These are phyloP conservation scores for Sporothrix inflata DNA, from an alignment of 2,329 filamentous ascomycete genomes.

Conservation along the genomic window DNA sequence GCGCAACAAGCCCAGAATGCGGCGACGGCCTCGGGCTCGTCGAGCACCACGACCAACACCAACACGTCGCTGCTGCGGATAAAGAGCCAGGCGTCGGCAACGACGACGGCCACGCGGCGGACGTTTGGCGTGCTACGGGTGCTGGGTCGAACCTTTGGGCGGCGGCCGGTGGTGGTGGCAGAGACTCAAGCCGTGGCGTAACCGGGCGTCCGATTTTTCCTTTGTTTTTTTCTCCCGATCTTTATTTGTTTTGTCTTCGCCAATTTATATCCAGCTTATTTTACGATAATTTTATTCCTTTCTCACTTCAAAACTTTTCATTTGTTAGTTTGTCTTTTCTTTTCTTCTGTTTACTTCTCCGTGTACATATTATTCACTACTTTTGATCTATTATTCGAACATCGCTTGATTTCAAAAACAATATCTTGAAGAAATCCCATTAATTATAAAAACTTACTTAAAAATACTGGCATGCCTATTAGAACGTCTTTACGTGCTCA, in stretches of 20 bases:
- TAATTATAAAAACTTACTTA: background rate
- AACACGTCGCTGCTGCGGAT: conserved; percentile 22
- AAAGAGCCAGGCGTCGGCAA: conserved; percentile 12
- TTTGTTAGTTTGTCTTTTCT: background rate
- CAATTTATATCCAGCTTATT: background rate
- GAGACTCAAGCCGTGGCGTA: conserved; percentile 1
- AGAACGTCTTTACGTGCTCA: background rate
- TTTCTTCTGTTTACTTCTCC: background rate
- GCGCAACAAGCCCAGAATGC: conserved; percentile 1
- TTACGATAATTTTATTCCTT: background rate
- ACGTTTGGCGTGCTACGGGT: conserved; percentile 16
- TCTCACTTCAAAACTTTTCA: background rate
- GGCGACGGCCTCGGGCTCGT: conserved; percentile 11
- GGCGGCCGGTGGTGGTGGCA: background rate
- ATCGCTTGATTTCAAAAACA: background rate
- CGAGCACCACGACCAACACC: conserved; percentile 20
- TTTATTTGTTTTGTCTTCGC: background rate
- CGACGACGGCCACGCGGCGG: background rate
- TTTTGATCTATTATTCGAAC: background rate
- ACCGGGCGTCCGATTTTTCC: background rate
- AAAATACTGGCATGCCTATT: background rate
- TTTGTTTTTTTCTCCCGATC: background rate
- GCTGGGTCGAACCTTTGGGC: background rate
- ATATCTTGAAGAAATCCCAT: background rate
- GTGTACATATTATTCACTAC: background rate